phyloP scores from a whole-genome alignment of 2,329 filamentous ascomycete genomes.

The Trichoderma sp. region DNA sequence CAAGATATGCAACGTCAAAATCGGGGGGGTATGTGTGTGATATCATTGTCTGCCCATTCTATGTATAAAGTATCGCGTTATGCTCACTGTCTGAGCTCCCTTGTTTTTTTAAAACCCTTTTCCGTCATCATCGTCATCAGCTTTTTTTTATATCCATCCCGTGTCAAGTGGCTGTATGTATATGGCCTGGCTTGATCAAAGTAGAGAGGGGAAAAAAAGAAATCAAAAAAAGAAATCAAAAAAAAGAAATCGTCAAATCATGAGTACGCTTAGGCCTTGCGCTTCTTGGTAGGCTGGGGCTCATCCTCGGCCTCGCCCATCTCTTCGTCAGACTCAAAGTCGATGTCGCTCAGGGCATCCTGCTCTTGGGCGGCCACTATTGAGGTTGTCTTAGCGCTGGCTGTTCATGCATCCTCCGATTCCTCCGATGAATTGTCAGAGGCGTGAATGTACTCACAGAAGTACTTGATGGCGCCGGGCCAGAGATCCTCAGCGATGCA shows the following conservation, averaged over 20 bases:
- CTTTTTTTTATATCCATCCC: slow-evolving; percentile 3
- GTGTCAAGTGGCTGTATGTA: background rate
- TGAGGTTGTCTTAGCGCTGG: slow-evolving; percentile 3
- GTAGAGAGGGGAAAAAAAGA: background rate
- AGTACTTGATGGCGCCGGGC: slow-evolving; percentile 85
- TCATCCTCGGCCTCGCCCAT: slow-evolving; percentile 44
- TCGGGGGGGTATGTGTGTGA: background rate
- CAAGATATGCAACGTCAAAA: background rate
- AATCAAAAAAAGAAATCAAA: background rate
- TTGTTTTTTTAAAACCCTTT: background rate
- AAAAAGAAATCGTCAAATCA: slow-evolving; percentile 8
- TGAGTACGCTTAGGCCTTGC: slow-evolving; percentile 35
- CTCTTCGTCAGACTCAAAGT: slow-evolving; percentile 65
- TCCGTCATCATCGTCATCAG: background rate
- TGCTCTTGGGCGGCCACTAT: slow-evolving; percentile 58
- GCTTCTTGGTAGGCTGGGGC: slow-evolving; percentile 43
- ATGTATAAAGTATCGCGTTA: background rate
- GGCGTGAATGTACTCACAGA: slow-evolving; percentile 59
- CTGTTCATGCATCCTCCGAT: background rate
- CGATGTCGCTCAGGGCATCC: slow-evolving; percentile 63
- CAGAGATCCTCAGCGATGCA: slow-evolving; percentile 83
- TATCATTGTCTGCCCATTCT: slow-evolving; percentile 5
- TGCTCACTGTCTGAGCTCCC: background rate
- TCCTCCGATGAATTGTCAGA: slow-evolving; percentile 11
- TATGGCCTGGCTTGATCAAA: background rate